Evolutionary conservation across 2,329 filamentous ascomycete species (phyloP).

Genomic region (Ceratocystis harringtonii): DNA sequence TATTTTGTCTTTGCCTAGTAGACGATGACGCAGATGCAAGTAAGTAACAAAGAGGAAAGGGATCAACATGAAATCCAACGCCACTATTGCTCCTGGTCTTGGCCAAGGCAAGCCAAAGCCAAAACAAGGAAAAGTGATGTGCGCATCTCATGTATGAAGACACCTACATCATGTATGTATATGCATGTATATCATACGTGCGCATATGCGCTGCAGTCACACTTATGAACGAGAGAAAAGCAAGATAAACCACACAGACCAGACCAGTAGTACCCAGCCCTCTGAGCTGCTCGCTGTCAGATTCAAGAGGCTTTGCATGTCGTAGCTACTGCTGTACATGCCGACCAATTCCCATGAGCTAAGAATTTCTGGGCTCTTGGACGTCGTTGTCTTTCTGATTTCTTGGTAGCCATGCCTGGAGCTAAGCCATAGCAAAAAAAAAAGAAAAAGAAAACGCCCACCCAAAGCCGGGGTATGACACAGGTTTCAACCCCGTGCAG

Average conservation of each 20-base stretch:
- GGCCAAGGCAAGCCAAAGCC: not conserved
- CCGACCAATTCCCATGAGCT: too few species aligned
- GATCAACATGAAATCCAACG: not conserved
- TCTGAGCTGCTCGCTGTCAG: too few species aligned
- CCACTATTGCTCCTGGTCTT: not conserved
- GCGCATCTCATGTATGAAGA: not conserved
- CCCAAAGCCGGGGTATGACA: too few species aligned
- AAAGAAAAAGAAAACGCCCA: too few species aligned
- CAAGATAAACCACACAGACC: not conserved
- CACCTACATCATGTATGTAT: not conserved
- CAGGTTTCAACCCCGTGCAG: too few species aligned
- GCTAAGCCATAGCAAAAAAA: too few species aligned
- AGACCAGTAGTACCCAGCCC: not conserved
- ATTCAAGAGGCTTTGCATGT: too few species aligned
- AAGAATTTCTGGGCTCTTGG: too few species aligned
- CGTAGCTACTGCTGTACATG: too few species aligned
- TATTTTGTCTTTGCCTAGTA: not conserved
- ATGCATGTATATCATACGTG: not conserved
- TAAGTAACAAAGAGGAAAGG: not conserved
- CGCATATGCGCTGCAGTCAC: not conserved
- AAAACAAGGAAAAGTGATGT: not conserved
- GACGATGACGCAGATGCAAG: not conserved
- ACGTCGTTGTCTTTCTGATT: too few species aligned
- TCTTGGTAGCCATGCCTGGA: too few species aligned
- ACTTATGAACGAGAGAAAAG: not conserved